These are phyloP conservation scores for Mesembryanthemum crystallinum DNA, from an alignment of 148 eudicot species.

Conservation along the genomic window DNA sequence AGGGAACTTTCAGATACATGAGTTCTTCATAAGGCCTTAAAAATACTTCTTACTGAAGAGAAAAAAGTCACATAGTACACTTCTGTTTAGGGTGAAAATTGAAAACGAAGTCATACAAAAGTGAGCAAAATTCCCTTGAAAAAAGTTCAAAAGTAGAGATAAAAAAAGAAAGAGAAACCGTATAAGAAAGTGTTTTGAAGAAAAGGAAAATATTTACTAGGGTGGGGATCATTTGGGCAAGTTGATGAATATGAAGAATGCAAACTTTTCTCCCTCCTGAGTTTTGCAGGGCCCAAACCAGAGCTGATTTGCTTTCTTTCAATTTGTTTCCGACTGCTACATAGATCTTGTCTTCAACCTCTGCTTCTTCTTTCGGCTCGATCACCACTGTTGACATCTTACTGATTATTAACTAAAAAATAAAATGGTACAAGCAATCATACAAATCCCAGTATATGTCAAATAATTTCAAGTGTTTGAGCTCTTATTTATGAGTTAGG, in stretches of 20 bases:
- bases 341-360: constrained; percentile 25
- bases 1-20: background rate
- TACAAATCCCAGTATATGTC: background rate
- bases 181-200: no score
- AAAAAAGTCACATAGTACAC: no score
- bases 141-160: no score
- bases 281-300: constrained; percentile 33
- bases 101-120: no score
- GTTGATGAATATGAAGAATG: constrained; percentile 37
- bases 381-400: constrained; percentile 7
- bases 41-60: no score
- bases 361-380: constrained; percentile 12
- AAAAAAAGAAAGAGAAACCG: background rate
- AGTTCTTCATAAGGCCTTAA: background rate
- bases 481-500: no score
- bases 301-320: constrained; percentile 16
- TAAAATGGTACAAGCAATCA: background rate
- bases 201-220: constrained; percentile 28
- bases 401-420: no score
- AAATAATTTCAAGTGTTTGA: no score
- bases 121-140: no score
- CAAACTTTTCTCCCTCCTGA: constrained; percentile 30
- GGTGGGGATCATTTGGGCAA: constrained; percentile 31
- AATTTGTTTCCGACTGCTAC: constrained; percentile 33
- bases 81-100: no score